Evolutionary conservation across 441 rosid genomes (phyloP).

Genomic region (Lepidium campestre): DNA sequence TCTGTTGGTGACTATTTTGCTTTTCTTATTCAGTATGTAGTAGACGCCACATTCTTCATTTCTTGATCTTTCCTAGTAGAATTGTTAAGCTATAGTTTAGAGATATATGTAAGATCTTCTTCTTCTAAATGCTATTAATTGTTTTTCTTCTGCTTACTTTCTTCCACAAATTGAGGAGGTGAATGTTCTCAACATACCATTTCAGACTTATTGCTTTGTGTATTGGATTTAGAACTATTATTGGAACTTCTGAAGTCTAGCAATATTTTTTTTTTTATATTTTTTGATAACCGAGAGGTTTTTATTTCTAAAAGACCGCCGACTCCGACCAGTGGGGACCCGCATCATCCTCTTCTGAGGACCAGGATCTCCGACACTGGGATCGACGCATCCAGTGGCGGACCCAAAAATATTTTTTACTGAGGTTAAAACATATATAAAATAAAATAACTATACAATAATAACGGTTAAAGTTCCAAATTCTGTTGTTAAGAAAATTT

Average conservation of each 20-base stretch:
- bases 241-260: not conserved
- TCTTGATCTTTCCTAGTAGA: not conserved
- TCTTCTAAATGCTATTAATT: not conserved
- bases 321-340: too few species aligned
- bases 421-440: too few species aligned
- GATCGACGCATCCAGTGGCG: too few species aligned
- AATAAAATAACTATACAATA: too few species aligned
- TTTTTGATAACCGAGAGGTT: too few species aligned
- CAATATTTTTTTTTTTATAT: too few species aligned
- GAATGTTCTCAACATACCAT: not conserved
- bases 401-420: too few species aligned
- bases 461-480: too few species aligned
- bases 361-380: too few species aligned
- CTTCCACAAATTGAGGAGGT: not conserved
- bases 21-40: slow-evolving; percentile 48
- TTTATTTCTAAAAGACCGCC: too few species aligned
- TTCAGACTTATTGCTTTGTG: not conserved
- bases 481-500: too few species aligned
- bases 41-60: not conserved
- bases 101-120: not conserved
- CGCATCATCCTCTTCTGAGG: too few species aligned
- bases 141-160: not conserved
- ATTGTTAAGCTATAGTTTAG: not conserved
- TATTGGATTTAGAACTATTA: not conserved
- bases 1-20: slow-evolving; percentile 42